A percentile compares a stretch with the other conserved stretches of the same genome.
Conservation (phyloP, 2,329 filamentous ascomycete genomes). For the Fusarium subglutinans region DNA sequence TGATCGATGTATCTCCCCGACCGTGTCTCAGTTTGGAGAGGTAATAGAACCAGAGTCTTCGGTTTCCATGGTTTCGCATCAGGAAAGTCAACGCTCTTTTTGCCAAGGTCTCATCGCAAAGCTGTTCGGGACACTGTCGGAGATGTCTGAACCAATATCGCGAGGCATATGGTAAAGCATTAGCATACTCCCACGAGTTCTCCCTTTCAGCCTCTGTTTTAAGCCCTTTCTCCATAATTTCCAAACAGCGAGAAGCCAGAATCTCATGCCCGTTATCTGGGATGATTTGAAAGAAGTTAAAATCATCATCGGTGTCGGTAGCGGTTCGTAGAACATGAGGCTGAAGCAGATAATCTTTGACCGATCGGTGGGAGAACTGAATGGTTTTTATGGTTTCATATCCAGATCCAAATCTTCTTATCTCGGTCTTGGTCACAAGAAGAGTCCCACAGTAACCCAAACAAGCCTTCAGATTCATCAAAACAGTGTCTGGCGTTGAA, state of each 20-base stretch:
- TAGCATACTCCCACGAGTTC: neutral
- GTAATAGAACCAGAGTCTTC: slow-evolving; percentile 9
- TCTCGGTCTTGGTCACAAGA: neutral
- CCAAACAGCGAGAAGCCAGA: slow-evolving; percentile 2
- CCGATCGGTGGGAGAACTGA: neutral
- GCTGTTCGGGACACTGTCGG: neutral
- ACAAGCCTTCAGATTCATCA: neutral
- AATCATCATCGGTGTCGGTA: no score
- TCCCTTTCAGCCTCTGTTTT: neutral
- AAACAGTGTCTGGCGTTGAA: neutral
- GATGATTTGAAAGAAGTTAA: neutral
- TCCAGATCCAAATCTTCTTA: neutral
- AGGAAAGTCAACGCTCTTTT: neutral
- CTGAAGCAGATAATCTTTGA: neutral
- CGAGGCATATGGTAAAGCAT: neutral
- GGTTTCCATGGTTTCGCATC: neutral
- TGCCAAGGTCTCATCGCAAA: neutral
- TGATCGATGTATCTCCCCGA: neutral
- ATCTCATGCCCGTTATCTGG: neutral
- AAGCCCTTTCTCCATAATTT: neutral
- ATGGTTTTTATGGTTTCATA: neutral
- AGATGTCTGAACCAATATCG: slow-evolving; percentile 10
- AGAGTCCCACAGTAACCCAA: neutral
- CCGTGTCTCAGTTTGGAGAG: neutral
- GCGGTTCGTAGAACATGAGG: neutral